phyloP scores from a whole-genome alignment of 306 rosid species.

The Citrullus amarus region DNA sequence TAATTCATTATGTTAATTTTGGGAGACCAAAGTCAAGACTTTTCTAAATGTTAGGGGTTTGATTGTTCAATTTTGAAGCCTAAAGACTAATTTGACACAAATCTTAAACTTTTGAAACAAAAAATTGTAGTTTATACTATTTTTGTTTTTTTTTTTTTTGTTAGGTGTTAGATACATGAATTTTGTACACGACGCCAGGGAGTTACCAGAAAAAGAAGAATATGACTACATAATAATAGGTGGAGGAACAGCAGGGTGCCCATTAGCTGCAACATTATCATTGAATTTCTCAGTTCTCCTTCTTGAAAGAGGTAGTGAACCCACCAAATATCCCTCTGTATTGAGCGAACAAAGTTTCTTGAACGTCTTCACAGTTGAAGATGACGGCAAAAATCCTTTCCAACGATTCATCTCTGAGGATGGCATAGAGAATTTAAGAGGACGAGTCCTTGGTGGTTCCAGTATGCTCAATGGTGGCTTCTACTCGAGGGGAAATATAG shows the following conservation, averaged over 20 bases:
- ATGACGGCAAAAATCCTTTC: neutral
- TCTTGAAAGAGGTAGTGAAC: constrained; percentile 19
- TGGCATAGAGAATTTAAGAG: constrained; percentile 14
- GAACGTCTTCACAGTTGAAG: neutral
- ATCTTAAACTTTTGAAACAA: no score
- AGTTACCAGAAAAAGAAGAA: neutral
- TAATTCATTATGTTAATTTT: no score
- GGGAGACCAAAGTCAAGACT: no score
- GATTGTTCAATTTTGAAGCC: no score
- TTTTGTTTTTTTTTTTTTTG: no score
- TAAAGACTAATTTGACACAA: no score
- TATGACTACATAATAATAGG: constrained; percentile 28
- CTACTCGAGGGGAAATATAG: constrained; percentile 5
- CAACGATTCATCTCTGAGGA: constrained; percentile 3
- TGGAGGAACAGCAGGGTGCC: constrained; percentile 27
- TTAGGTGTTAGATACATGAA: constrained; percentile 17
- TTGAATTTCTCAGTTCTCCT: constrained; percentile 9
- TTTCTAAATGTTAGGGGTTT: no score
- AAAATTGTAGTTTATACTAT: no score
- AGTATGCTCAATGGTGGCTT: constrained; percentile 14
- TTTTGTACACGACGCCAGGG: constrained; percentile 6
- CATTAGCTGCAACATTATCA: constrained; percentile 22
- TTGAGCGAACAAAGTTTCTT: neutral
- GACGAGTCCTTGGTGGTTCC: constrained; percentile 16
- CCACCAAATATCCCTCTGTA: neutral